Percentiles rank a stretch among this genome's conserved stretches.
phyloP scores from a whole-genome alignment of 805 yeast genomes.

The Lipomyces sp. region DNA sequence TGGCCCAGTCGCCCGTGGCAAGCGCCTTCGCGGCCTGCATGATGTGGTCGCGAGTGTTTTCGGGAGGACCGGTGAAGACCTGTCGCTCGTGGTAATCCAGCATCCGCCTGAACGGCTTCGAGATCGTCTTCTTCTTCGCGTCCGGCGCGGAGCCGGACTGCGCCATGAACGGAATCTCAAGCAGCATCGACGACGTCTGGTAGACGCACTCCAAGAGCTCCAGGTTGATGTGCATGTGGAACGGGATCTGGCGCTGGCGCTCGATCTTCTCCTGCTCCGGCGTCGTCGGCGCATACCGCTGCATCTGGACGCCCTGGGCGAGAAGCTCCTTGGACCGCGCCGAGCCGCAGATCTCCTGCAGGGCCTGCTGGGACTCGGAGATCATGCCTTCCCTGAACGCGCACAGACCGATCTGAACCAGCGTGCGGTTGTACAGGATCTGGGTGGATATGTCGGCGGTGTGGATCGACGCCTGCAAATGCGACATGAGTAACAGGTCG shows the following conservation, averaged over 20 bases:
- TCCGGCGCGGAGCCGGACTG: slow-evolving; percentile 51
- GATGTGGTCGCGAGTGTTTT: slow-evolving; percentile 88
- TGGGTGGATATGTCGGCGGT: slow-evolving; percentile 82
- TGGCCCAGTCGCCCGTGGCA: slow-evolving; percentile 85
- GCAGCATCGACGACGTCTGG: slow-evolving; percentile 81
- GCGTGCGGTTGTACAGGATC: slow-evolving; percentile 89
- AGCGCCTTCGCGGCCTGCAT: slow-evolving; percentile 88
- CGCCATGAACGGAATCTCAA: slow-evolving; percentile 90
- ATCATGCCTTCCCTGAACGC: slow-evolving; percentile 90
- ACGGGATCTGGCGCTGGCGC: slow-evolving; percentile 83
- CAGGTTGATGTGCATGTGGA: slow-evolving; percentile 96
- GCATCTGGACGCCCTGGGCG: slow-evolving; percentile 76
- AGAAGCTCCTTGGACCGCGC: slow-evolving; percentile 84
- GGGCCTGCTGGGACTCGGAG: slow-evolving; percentile 78
- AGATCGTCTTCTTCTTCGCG: slow-evolving; percentile 60
- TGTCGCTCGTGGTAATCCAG: slow-evolving; percentile 92
- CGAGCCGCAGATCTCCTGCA: slow-evolving; percentile 84
- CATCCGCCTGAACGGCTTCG: slow-evolving; percentile 85
- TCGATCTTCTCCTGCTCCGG: slow-evolving; percentile 48
- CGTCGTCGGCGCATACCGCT: slow-evolving; percentile 56
- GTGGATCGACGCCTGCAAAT: slow-evolving; percentile 77
- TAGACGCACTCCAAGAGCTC: slow-evolving; percentile 93
- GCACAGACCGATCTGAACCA: slow-evolving; percentile 91
- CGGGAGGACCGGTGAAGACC: slow-evolving; percentile 96
- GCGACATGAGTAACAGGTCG: slow-evolving; percentile 82